Base-by-base conservation (phyloP, 345 rosid genomes). In the Stellera chamaejasme region DNA sequence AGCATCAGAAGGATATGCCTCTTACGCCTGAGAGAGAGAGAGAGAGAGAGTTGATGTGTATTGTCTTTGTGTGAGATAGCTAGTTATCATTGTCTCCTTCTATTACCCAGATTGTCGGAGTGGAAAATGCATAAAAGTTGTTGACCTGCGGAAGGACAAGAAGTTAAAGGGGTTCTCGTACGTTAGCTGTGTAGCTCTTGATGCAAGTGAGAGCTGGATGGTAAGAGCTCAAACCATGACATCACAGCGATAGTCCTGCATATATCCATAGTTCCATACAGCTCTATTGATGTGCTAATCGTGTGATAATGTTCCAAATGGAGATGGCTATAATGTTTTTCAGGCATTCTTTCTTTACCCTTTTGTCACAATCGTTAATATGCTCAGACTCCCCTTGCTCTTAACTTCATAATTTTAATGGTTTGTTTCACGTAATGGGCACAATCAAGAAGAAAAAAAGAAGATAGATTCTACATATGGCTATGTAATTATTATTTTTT, bases 151-250 rank as follows among this genome's bases (percentile, higher is more conserved):
- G 69, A 83, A 75, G 55, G 81, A 67, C 48, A 73, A 62, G 54
- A 72, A 70, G 72, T 50, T 54, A 47, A 80, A 76, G 63, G 79
- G 69, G 51, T 62, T 69, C 57, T 66, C 78, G 10, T 76, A 70
- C 58, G 69, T 89, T 59, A 78, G 96, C 60, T 82, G 91, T 68
- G 58, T 93, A 79, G 86, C 95, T 50, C 92, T 93, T 52, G 99
- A 93, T 73, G 84, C 71, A 76, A 93, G 95, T 73, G 97, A 93
- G 69, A 87, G 88, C 80, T 93, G 99, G 99, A 66, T 93, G 99
- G 99, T 93, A 83, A 79, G 97, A 54, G 59, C 63, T 69, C 27
- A 44, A 59, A 11, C 50, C 53, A 50, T 61, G 11, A 70, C 59
- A 12, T 43, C 11, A 13, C 50, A 50, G 6, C 32, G 26, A 10